These are phyloP conservation scores for Pichia heedii DNA, from an alignment of 805 yeast species.

Conservation along the genomic window DNA sequence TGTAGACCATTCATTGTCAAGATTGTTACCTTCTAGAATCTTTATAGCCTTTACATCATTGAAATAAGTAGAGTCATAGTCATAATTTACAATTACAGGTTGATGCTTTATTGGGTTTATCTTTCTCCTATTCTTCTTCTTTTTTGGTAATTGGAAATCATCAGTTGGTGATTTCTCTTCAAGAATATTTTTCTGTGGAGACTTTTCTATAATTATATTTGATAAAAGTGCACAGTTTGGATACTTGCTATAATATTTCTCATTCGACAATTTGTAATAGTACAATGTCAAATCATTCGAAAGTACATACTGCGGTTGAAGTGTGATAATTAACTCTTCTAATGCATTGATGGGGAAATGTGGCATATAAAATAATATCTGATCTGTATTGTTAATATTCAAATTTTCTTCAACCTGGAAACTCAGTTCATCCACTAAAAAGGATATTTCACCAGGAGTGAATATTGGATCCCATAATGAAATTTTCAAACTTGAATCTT, in stretches of 20 bases:
- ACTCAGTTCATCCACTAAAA: conserved; percentile 11
- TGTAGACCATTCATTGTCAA: conserved; percentile 16
- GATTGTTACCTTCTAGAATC: conserved; percentile 1
- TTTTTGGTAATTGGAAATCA: conserved; percentile 12
- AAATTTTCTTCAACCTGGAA: conserved; percentile 13
- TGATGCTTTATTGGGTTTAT: background rate
- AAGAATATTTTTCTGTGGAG: background rate
- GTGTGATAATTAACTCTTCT: conserved; percentile 17
- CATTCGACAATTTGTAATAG: conserved; percentile 18
- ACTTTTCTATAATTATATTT: conserved; percentile 3
- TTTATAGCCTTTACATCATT: background rate
- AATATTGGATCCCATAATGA: conserved; percentile 28
- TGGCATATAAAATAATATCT: conserved; percentile 25
- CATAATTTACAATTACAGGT: conserved; percentile 11
- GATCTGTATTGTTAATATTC: background rate
- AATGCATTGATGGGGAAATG: conserved; percentile 26
- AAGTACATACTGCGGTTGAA: conserved; percentile 21
- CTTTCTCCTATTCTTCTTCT: conserved; percentile 10
- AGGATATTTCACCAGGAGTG: conserved; percentile 14
- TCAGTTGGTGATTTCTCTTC: conserved; percentile 1
- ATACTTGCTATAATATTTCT: conserved; percentile 20
- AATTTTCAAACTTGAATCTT: conserved; percentile 2
- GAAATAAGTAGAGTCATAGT: conserved; percentile 13
- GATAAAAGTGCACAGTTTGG: conserved; percentile 23
- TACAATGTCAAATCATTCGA: conserved; percentile 26